Evolutionary conservation across 331 rosid species (phyloP).

Genomic region (Dryas integrifolia): DNA sequence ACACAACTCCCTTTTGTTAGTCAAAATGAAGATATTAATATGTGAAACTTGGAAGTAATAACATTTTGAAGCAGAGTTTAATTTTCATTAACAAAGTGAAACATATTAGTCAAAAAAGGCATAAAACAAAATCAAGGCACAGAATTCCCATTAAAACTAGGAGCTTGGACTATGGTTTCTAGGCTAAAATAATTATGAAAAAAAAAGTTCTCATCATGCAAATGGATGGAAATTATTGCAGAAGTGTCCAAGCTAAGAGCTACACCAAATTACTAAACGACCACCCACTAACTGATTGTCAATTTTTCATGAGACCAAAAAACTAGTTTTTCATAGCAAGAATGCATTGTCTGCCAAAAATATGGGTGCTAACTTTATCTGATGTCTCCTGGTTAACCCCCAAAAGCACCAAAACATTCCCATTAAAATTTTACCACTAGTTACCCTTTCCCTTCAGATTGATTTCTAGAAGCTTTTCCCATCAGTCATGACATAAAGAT

Average conservation of each 20-base stretch:
- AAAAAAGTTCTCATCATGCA: background rate
- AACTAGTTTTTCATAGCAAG: background rate
- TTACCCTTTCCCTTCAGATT: background rate
- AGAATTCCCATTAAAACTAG: background rate
- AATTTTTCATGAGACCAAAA: background rate
- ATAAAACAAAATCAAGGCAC: background rate
- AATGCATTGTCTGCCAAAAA: slow-evolving; percentile 9
- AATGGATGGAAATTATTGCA: background rate
- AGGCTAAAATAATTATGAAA: background rate
- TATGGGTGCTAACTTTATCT: background rate
- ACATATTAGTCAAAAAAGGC: background rate
- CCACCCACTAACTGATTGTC: background rate
- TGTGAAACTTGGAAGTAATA: too few relatives aligned
- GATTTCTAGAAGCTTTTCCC: background rate
- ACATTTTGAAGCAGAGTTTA: background rate
- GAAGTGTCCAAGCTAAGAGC: background rate
- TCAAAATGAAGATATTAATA: background rate
- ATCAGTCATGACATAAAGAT: background rate
- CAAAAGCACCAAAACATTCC: background rate
- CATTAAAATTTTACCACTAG: background rate
- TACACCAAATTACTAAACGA: background rate
- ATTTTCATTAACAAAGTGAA: background rate
- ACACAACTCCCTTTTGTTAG: background rate
- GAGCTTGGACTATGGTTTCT: background rate
- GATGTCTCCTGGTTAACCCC: slow-evolving; percentile 1